Conservation (phyloP, 164 flowering plant genomes). For the Pachysandra terminalis region DNA sequence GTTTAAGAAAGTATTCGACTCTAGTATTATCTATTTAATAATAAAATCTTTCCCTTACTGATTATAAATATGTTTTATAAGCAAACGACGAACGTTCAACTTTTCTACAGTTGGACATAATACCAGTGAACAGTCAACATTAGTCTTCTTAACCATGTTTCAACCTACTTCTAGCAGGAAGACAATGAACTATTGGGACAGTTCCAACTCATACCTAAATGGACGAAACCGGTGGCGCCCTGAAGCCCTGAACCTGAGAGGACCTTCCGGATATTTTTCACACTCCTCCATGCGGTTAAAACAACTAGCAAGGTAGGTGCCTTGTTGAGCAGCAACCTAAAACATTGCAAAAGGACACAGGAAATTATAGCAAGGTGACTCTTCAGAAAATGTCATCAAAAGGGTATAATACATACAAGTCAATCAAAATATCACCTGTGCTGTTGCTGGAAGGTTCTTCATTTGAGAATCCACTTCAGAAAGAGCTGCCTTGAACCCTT, state of each 20-base stretch:
- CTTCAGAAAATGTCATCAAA: neutral
- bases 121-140: too few relatives aligned
- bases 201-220: constrained; percentile 46
- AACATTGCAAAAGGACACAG: neutral
- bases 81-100: too few relatives aligned
- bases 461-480: constrained; percentile 77
- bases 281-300: constrained; percentile 79
- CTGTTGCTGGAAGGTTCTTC: constrained; percentile 95
- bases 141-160: too few relatives aligned
- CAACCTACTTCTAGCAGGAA: neutral
- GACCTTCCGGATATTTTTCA: constrained; percentile 81
- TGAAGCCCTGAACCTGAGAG: constrained; percentile 60
- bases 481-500: constrained; percentile 69
- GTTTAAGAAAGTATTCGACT: too few relatives aligned
- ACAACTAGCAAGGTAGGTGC: constrained; percentile 70
- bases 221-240: constrained; percentile 85
- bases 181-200: neutral
- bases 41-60: too few relatives aligned
- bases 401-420: too few relatives aligned
- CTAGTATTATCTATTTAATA: too few relatives aligned
- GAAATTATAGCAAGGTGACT: neutral
- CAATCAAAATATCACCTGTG: constrained; percentile 61
- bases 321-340: constrained; percentile 93
- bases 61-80: too few relatives aligned
- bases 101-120: too few relatives aligned